Evolutionary conservation across 192 early-diverging fungal genomes (phyloP).

Genomic region (Thamnidium elegans): DNA sequence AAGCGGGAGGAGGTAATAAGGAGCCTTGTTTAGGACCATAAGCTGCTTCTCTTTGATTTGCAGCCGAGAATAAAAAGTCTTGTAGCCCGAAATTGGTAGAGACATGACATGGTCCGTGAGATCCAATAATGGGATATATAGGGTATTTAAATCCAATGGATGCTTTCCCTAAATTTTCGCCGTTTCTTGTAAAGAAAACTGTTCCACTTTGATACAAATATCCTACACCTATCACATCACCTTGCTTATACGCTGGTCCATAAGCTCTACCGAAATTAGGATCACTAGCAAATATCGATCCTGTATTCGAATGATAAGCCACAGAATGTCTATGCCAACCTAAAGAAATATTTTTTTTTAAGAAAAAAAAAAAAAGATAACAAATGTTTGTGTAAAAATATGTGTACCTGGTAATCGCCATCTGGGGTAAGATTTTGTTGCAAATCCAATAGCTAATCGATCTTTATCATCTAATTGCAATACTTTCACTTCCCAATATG

Average conservation of each 20-base stretch:
- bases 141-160: constrained; percentile 67
- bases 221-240: constrained; percentile 71
- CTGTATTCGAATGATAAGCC: constrained; percentile 63
- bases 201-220: constrained; percentile 67
- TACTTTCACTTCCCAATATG: constrained; percentile 76
- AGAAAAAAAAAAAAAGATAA: not conserved
- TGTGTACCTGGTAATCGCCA: constrained; percentile 57
- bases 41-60: constrained; percentile 73
- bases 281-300: constrained; percentile 63
- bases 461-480: constrained; percentile 57
- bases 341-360: constrained; percentile 12
- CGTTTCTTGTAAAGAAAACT: constrained; percentile 73
- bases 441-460: constrained; percentile 61
- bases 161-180: constrained; percentile 63
- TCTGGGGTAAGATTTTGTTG: constrained; percentile 70
- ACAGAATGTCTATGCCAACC: constrained; percentile 73
- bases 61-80: constrained; percentile 30
- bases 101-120: constrained; percentile 48
- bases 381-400: too few relatives aligned
- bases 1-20: constrained; percentile 62
- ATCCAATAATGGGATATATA: constrained; percentile 56
- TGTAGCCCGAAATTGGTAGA: constrained; percentile 72
- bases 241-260: constrained; percentile 64
- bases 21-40: constrained; percentile 64
- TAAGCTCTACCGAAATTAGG: constrained; percentile 55